Base-by-base conservation (phyloP, 2,329 filamentous ascomycete genomes). In the Didymella segeticola region DNA sequence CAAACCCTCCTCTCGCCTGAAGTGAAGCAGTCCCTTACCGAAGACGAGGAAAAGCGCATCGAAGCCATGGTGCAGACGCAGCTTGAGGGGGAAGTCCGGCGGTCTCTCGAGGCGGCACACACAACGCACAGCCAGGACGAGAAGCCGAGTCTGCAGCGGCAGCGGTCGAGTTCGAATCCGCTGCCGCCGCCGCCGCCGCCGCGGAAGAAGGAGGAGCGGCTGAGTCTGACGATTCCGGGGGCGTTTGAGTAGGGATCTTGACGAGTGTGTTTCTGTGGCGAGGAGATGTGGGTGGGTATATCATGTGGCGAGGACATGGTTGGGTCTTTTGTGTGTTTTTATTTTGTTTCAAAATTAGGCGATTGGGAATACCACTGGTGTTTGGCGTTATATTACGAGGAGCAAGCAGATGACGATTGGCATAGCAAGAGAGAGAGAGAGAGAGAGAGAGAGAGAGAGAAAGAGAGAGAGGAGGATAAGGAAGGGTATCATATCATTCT, bases 41-140 rank as follows among this genome's bases (percentile, higher is more conserved):
- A 31, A 26, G 67, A 71, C 0, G 69, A 75, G 17, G 72, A 75
- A 58, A 65, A 70, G 57, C 63, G 65, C 20, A 68, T 71, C 19
- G 73, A 74, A 43, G 52, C 62, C n/a, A 56, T 72, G 50, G 73
- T 68, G n/a, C 65, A 73, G 36, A 62, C 60, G 31, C 72, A 77
- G 48, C 66, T 76, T 3, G 64, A 72, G 26, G 57, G 59, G 10
- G 72, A 74, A 56, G 63, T 70, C 8, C 58, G 51, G 2, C 71
- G 67, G 30, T 64, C 64, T 2, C 46, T 70, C 20, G 64, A 67
- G 5, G 53, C 43, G 9, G 53, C 49, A n/a, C 39, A 51, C 2
- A 43, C 29, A 1, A 34, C 39, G 9, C n/a, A n/a, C n/a, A n/a
- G n/a, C n/a, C n/a, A n/a, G n/a, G n/a, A n/a, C n/a, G 27, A 50